Base-by-base conservation (phyloP, 2,329 filamentous ascomycete genomes). In the Trichoderma oligosporum region DNA sequence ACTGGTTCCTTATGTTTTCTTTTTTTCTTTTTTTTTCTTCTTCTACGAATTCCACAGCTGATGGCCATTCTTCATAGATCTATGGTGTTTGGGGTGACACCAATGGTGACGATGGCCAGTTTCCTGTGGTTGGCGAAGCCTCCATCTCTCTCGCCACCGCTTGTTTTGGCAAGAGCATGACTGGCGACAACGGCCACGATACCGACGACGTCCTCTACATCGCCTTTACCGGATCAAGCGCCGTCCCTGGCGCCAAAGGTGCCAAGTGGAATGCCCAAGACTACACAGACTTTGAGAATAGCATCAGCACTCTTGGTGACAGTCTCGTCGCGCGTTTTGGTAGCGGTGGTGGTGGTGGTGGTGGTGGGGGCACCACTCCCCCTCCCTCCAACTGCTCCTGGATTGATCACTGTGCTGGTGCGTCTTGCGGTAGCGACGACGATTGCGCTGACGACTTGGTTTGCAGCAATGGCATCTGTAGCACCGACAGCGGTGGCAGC, bases 51-150 rank as follows among this genome's bases (percentile, higher is more conserved):
- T 35, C 3, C 38, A n/a, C 16, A 6, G 39, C 18, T 54, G 25
- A 39, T 5, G 4, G 27, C 20, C 7, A 29, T 24, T 7, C 2
- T 44, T 20, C 12, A 20, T 42, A 80, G 76, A 72, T 77, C 61
- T 85, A 85, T 64, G 82, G 81, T 9, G 70, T 85, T 48, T 86
- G 81, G 82, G 83, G 82, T 18, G 82, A 86, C 61, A 79, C 78
- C 31, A 85, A 86, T 60, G 83, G 82, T 41, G 79, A 76, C 46
- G 76, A 79, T 48, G 74, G 76, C 2, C 58, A 66, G 6, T 65
- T 74, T 51, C 71, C 79, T 22, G 69, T 80, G 61, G 76, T 81
- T 0, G 82, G 83, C 35, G 83, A 86, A 62, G 76, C 80, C 0
- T 79, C 80, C 24, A 77, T 86, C 61, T 78, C 81, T 1, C 73